Evolutionary conservation across 2,329 filamentous ascomycete species (phyloP).

Genomic region (Claviceps humidiphila): DNA sequence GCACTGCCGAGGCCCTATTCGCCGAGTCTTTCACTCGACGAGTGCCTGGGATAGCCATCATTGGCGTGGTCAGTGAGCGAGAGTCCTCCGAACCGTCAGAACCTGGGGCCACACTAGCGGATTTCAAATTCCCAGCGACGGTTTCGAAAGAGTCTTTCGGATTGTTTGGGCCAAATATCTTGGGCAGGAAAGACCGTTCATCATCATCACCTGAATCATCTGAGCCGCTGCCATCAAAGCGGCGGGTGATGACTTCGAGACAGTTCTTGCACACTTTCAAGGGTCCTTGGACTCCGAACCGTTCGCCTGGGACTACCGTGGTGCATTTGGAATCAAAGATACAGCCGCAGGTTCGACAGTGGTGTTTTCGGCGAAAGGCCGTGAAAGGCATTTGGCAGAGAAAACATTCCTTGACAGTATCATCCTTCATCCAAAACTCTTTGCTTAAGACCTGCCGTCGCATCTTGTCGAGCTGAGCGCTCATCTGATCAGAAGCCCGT

Average conservation of each 20-base stretch:
- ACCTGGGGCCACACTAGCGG: conserved; percentile 22
- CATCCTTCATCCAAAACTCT: conserved; percentile 98
- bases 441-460: conserved; percentile 80
- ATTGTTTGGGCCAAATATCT: conserved; percentile 42
- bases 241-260: conserved; percentile 77
- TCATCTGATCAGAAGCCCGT: conserved; percentile 45
- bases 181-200: conserved; percentile 55
- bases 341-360: conserved; percentile 91
- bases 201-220: conserved; percentile 81
- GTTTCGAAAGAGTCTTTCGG: conserved; percentile 6
- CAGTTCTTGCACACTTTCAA: conserved; percentile 89
- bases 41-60: conserved; percentile 59
- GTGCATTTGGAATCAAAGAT: conserved; percentile 98
- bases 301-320: conserved; percentile 71
- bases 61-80: conserved; percentile 48
- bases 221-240: conserved; percentile 75
- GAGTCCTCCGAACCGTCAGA: conserved; percentile 31
- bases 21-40: conserved; percentile 53
- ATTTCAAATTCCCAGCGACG: conserved; percentile 3
- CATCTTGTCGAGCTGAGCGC: conserved; percentile 54
- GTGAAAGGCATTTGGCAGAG: conserved; percentile 82
- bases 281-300: conserved; percentile 74
- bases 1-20: conserved; percentile 72
- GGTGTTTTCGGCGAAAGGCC: conserved; percentile 89
- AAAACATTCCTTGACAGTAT: conserved; percentile 96